Evolutionary conservation across 2,329 filamentous ascomycete genomes (phyloP).

Genomic region (Westerdykella aurantiaca): DNA sequence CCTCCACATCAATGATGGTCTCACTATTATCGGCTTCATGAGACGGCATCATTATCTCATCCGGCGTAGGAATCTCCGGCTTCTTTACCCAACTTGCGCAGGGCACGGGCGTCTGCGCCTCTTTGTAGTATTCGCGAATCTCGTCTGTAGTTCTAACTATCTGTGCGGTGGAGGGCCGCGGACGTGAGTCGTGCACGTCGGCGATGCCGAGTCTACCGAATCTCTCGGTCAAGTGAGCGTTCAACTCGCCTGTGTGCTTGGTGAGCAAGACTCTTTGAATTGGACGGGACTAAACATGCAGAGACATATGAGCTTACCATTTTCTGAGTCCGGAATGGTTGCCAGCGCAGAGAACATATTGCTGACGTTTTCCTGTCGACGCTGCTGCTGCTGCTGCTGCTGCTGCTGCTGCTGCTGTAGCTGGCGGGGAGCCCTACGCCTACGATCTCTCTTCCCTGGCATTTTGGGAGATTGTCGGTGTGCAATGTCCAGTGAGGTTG

Average conservation of each 20-base stretch:
- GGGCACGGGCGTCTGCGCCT: constrained; percentile 10
- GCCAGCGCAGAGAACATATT: too few species aligned
- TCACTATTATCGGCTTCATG: neutral
- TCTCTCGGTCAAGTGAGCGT: constrained; percentile 14
- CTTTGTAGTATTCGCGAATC: constrained; percentile 23
- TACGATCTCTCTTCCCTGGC: too few species aligned
- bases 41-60: constrained; percentile 45
- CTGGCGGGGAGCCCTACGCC: too few species aligned
- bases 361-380: too few species aligned
- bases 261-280: too few species aligned
- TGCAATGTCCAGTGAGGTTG: too few species aligned
- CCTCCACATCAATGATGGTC: constrained; percentile 3
- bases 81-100: constrained; percentile 25
- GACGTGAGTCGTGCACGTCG: constrained; percentile 8
- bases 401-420: too few species aligned
- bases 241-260: constrained; percentile 7
- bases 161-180: constrained; percentile 4
- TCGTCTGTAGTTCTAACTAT: constrained; percentile 16
- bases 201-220: constrained; percentile 1
- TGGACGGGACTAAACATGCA: too few species aligned
- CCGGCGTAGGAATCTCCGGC: constrained; percentile 52
- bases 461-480: too few species aligned
- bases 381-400: too few species aligned
- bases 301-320: too few species aligned
- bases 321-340: too few species aligned